Base-by-base conservation (phyloP, 2,329 filamentous ascomycete species). In the Pyrenochaeta sp. region DNA sequence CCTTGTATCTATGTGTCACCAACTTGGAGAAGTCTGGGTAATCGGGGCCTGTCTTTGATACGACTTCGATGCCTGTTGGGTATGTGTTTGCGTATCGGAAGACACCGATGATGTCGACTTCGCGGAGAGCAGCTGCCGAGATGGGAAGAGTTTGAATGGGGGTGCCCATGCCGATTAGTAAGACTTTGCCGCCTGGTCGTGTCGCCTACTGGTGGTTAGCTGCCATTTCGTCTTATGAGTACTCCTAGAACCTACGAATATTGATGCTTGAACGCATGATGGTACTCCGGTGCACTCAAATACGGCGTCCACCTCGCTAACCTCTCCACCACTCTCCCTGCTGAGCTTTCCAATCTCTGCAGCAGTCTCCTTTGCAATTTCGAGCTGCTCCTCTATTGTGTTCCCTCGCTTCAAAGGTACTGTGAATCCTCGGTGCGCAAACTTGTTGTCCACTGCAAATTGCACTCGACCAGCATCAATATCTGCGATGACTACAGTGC, bases 231-330 rank as follows among this genome's bases (percentile, higher is more conserved):
- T 14, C n/a, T 11, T 3, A 2, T 33, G 11, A 4, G 7, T 7
- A 3, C 2, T 11, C 7, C 9, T 11, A 11, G 15, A 12, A 72
- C 77, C 69, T 61, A 81, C 87, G 62, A 89, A 92, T 17, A 92
- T 85, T n/a, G 86, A 83, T 1, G 88, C 88, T 70, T 91, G 89
- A 77, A 91, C 87, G 71, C 89, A 91, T 0, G 84, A 81, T 58
- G 90, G 88, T 56, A 91, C 90, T 23, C 90, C 90, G 0, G 90
- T 92, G 69, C 89, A 92, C 74, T 92, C 90, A 60, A 92, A 92
- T 0, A 88, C 85, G 4, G 88, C 75, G 66, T 91, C 88, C 2
- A 91, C 83, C 41, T 89, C 87, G 1, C 78, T 79, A 14, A 79
- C 63, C 10, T 61, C 57, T 17, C 66, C 63, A 23, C 69, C 72